Evolutionary conservation across 306 rosid genomes (phyloP).

Genomic region (Acacia melanoxylon): DNA sequence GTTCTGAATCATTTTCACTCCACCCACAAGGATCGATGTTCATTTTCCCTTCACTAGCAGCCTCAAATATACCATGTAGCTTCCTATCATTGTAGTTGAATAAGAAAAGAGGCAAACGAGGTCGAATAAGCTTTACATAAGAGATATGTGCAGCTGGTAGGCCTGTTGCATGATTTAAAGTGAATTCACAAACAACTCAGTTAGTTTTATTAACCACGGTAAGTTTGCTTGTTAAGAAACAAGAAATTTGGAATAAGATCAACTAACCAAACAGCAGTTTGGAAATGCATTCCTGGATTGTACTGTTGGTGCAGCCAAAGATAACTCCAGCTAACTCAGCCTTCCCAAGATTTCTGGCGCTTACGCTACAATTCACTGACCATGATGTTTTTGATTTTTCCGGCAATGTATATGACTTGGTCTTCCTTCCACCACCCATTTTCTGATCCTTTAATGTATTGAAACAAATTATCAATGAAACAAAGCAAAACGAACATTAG

Average conservation of each 20-base stretch:
- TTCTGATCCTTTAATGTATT: background rate
- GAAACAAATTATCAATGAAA: background rate
- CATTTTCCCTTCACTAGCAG: conserved; percentile 44
- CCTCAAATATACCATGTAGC: conserved; percentile 60
- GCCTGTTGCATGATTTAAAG: conserved; percentile 42
- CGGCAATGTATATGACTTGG: conserved; percentile 21
- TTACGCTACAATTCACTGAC: conserved; percentile 28
- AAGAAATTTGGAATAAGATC: background rate
- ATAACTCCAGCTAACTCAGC: conserved; percentile 49
- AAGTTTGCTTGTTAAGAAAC: background rate
- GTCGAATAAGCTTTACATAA: conserved; percentile 39
- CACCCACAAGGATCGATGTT: conserved; percentile 45
- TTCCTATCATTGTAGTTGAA: conserved; percentile 55
- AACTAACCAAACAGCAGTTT: conserved; percentile 48
- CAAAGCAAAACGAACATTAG: background rate
- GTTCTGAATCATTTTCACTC: conserved; percentile 36
- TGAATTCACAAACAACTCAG: background rate
- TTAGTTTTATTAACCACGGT: background rate
- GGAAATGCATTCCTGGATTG: conserved; percentile 36
- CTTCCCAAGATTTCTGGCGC: conserved; percentile 46
- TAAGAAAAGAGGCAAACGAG: conserved; percentile 55
- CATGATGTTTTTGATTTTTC: conserved; percentile 23
- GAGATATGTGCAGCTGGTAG: conserved; percentile 44
- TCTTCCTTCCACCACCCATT: conserved; percentile 57
- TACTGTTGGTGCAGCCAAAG: conserved; percentile 53